Percentiles rank a stretch among this genome's conserved stretches.
Conservation (phyloP, 2,329 filamentous ascomycete species). For the Aphanocladium album region DNA sequence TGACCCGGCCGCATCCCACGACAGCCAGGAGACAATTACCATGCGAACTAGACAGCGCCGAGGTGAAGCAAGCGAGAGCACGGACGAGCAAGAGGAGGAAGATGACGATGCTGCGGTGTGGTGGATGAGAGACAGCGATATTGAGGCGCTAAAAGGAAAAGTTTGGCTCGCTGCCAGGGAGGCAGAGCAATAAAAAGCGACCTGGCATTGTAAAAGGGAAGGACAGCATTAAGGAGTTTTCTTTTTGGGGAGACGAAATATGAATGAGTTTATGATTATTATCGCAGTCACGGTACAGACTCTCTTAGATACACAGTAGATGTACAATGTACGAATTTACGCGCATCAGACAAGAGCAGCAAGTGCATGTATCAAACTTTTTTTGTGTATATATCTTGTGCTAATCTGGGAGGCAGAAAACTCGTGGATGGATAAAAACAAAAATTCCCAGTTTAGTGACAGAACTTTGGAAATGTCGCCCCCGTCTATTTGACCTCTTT, state of each 20-base stretch:
- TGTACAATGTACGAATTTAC: neutral
- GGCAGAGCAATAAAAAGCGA: constrained; percentile 22
- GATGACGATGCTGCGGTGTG: constrained; percentile 35
- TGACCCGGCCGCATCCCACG: constrained; percentile 19
- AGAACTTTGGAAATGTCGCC: neutral
- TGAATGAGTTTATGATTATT: constrained; percentile 3
- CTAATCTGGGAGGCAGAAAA: constrained; percentile 5
- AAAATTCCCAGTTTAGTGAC: neutral
- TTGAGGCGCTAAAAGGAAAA: constrained; percentile 51
- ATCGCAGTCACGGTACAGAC: neutral
- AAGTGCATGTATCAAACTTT: constrained; percentile 9
- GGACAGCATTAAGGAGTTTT: neutral
- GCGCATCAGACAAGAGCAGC: neutral
- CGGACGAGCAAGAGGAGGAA: constrained; percentile 19
- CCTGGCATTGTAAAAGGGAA: neutral
- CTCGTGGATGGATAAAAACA: neutral
- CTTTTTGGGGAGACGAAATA: neutral
- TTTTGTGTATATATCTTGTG: constrained; percentile 9
- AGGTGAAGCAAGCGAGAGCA: constrained; percentile 21
- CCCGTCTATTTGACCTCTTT: neutral
- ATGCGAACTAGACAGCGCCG: constrained; percentile 7
- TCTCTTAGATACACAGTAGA: neutral
- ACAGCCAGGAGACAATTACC: constrained; percentile 32
- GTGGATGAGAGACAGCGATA: constrained; percentile 52
- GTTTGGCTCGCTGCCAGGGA: constrained; percentile 47